Evolutionary conservation across 257 asterid species (phyloP), one percentile per base, ranked within the genome.

Genomic region (Lantana camara): DNA sequence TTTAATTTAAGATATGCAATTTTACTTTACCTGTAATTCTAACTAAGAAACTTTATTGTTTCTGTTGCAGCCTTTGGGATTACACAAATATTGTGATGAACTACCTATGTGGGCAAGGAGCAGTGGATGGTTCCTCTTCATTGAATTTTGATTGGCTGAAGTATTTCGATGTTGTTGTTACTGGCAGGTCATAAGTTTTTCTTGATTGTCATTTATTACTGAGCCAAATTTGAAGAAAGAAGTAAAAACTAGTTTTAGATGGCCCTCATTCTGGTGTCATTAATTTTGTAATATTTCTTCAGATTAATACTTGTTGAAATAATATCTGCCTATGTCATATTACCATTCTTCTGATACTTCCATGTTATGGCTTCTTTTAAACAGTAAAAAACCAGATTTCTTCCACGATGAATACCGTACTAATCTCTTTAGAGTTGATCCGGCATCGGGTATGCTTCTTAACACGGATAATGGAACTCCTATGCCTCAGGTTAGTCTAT

Each of bases 381-480:
- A 69, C 88, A 94, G 99, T 82, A 96, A 92, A 50, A 94, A 94
- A 80, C 99, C 99, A 58, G 63, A 93, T 13, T 94, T 94, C 82
- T 94, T 94, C 76, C 97, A 81, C 69, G 99, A 94, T 69, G 97
- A 90, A 77, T 85, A 68, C 70, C 96, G 84, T 67, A 87, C 96
- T 51, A 87, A 70, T 71, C 86, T 92, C 66, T 89, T 89, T 80
- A 95, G 89, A 87, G 98, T 92, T 64, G 96, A 85, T 58, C 87
- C 83, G 3, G 84, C 74, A 73, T 81, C 96, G 37, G 97, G 98
- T 35, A 87, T 92, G 98, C 98, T 92, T 62, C 77, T 75, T 29
- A 92, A 92, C 75, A 92, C 98, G 4, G 97, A 94, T 74, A 90
- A 90, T 73, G 99, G 99, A 64, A 85, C 96, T 57, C 99, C 99